Base-by-base conservation (phyloP, 202 grass and related monocot species). In the Dendrocalamus latiflorus region DNA sequence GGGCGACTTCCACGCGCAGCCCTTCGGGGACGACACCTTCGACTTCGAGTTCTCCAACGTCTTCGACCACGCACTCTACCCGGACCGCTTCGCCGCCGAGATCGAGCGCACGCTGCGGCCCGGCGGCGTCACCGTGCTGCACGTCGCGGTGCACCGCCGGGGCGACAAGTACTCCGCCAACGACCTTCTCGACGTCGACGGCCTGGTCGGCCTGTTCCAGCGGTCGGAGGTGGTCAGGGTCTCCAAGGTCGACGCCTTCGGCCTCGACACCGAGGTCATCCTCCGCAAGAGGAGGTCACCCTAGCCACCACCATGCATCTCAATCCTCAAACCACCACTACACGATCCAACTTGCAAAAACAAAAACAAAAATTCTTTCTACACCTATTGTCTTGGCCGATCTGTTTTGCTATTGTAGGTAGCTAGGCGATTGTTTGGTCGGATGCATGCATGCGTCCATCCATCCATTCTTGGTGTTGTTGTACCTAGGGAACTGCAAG, bases 1-100 rank as follows among this genome's bases (percentile, higher is more conserved):
- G n/a, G n/a, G n/a, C n/a, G n/a, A n/a, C n/a, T n/a, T n/a, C n/a
- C n/a, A n/a, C n/a, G n/a, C 74, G 16, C 95, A 98, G 73, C 92
- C 95, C 1, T 98, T 98, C 87, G 0, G 15, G 0, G 22, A 91
- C 69, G 84, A 0, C 43, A 80, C 87, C n/a, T 98, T 98, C 83
- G 92, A 98, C 86, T 98, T 98, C 80, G 95, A 98, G 81, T 98
- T 98, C 90, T 98, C 95, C 64, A 95, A 98, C 63, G 95, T 98
- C 3, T 98, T 98, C 77, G 95, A 98, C 77, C 95, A 95, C 76
- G 90, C 92, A 57, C 87, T 98, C 18, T 98, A 90, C 85, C 95
- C 92, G 6, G 90, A 87, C 34, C 83, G 86, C 5, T 98, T 98
- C 69, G 90, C 62, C 16, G 79, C 72, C 37, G 95, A 98, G 87